phyloP scores from a whole-genome alignment of 2,329 filamentous ascomycete genomes.

The Aspergillus carbonarius region DNA sequence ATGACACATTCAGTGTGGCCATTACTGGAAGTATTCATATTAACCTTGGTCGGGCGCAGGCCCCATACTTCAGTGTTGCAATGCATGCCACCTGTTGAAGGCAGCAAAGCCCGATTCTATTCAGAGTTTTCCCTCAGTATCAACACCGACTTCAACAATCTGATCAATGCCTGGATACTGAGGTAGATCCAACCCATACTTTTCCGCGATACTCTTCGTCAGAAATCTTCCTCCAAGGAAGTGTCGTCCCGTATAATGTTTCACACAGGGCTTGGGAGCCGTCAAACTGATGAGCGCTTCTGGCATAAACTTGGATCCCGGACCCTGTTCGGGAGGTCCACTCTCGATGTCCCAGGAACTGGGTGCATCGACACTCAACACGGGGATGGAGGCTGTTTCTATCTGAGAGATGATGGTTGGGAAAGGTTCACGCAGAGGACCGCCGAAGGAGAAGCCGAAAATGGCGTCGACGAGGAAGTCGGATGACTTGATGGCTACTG shows the following conservation, averaged over 20 bases:
- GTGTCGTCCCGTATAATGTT: constrained; percentile 80
- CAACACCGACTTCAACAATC: constrained; percentile 68
- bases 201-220: constrained; percentile 71
- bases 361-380: constrained; percentile 88
- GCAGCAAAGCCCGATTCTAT: background rate
- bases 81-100: background rate
- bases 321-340: constrained; percentile 74
- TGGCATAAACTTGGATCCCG: constrained; percentile 79
- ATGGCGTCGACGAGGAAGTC: constrained; percentile 91
- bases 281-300: constrained; percentile 81
- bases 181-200: constrained; percentile 82
- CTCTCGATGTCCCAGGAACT: constrained; percentile 91
- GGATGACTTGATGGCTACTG: constrained; percentile 61
- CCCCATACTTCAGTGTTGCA: background rate
- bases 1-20: background rate
- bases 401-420: constrained; percentile 75
- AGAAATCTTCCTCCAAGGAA: constrained; percentile 93
- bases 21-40: background rate
- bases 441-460: constrained; percentile 93
- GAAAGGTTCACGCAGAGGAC: constrained; percentile 91
- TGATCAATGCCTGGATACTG: constrained; percentile 85
- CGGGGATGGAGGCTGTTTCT: constrained; percentile 69
- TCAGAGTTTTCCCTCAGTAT: constrained; percentile 38
- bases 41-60: background rate
- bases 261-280: constrained; percentile 86